Evolutionary conservation across 2,329 filamentous ascomycete genomes (phyloP).

Genomic region (Sphaerulina vaccinii): DNA sequence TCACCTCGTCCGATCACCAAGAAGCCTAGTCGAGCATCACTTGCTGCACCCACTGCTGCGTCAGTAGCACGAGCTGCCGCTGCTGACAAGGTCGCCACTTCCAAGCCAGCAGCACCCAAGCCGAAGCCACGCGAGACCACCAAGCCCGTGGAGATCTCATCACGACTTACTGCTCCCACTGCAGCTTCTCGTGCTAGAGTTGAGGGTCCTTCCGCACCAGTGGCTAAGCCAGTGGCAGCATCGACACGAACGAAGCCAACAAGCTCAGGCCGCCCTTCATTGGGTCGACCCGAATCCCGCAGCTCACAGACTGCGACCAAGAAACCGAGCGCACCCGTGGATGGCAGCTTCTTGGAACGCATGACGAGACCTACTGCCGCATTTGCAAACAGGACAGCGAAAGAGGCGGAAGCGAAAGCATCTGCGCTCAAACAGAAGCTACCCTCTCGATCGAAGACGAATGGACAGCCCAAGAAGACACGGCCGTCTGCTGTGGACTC

Average conservation of each 20-base stretch:
- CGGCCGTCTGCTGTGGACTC: conserved; percentile 8
- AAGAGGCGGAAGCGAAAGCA: conserved; percentile 53
- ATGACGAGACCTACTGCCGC: conserved; percentile 77
- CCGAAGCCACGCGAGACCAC: conserved; percentile 66
- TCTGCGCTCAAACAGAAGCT: conserved; percentile 32
- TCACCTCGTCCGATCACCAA: conserved; percentile 22
- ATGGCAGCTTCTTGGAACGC: conserved; percentile 72
- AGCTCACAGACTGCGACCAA: conserved; percentile 40
- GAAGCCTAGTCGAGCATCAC: conserved; percentile 36
- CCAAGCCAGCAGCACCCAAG: conserved; percentile 18
- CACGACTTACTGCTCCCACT: conserved; percentile 68
- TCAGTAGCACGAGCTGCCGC: conserved; percentile 32
- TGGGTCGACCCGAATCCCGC: conserved; percentile 49
- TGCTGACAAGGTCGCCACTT: conserved; percentile 22
- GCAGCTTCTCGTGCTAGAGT: conserved; percentile 67
- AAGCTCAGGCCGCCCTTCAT: conserved; percentile 37
- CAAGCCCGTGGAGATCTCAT: conserved; percentile 63
- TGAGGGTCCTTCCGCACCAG: conserved; percentile 33
- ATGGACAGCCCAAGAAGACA: conserved; percentile 18
- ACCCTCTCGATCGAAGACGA: conserved; percentile 19
- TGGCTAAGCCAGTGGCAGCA: conserved; percentile 32
- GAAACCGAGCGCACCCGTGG: conserved; percentile 55
- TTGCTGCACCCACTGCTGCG: conserved; percentile 37
- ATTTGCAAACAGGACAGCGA: conserved; percentile 61
- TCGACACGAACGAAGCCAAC: conserved; percentile 34